A percentile compares a stretch with the other conserved stretches of the same genome.
These are phyloP conservation scores for Clavariopsis aquatica DNA, from an alignment of 495 filamentous ascomycete genomes.

Conservation along the genomic window DNA sequence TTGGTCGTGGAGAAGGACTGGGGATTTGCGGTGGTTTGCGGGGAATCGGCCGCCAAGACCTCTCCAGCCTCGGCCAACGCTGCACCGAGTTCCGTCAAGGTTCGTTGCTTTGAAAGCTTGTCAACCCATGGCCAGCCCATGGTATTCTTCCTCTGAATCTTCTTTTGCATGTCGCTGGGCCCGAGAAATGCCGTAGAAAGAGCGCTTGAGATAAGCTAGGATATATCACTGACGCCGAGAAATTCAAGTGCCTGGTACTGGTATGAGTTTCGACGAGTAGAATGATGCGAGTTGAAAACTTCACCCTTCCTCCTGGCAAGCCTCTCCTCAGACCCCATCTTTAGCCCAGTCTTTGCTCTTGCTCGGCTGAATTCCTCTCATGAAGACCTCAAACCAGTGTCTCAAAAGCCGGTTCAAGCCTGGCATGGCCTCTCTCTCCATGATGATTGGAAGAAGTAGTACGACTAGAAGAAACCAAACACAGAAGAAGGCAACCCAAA, in stretches of 20 bases:
- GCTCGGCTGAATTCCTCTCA: neutral
- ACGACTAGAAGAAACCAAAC: slow-evolving; percentile 26
- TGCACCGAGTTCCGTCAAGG: neutral
- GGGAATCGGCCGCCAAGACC: slow-evolving; percentile 19
- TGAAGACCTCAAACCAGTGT: neutral
- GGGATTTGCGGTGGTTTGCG: slow-evolving; percentile 26
- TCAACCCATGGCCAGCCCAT: neutral
- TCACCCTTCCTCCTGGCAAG: no score
- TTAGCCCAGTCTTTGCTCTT: neutral
- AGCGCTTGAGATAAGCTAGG: neutral
- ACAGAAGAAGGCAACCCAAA: slow-evolving; percentile 6
- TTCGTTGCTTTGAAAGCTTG: neutral
- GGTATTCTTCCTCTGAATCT: neutral
- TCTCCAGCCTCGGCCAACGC: slow-evolving; percentile 22
- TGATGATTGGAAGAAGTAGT: slow-evolving; percentile 19
- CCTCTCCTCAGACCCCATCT: neutral
- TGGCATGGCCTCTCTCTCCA: slow-evolving; percentile 25
- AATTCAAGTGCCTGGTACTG: neutral
- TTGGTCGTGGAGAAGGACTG: slow-evolving; percentile 22
- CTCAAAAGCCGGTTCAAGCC: slow-evolving; percentile 20
- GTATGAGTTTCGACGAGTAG: neutral
- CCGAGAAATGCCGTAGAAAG: neutral
- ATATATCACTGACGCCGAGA: neutral
- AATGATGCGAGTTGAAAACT: no score
- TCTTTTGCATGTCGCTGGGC: neutral